These are phyloP conservation scores for Mycena rosella DNA, from an alignment of 768 basidiomycete genomes.

Conservation along the genomic window DNA sequence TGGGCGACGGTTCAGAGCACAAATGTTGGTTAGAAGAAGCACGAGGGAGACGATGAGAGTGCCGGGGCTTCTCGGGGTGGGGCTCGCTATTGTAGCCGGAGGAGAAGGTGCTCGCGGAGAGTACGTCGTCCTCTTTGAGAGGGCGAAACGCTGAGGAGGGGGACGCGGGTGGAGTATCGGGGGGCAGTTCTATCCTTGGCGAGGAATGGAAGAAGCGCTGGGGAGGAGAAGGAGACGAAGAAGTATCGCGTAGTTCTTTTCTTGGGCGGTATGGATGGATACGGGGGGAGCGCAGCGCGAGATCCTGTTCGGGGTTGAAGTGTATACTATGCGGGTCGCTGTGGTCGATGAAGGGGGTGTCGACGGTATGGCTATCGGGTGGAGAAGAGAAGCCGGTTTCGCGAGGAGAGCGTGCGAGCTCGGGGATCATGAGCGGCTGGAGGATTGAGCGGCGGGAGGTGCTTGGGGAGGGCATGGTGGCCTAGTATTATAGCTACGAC, in stretches of 20 bases:
- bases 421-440: slow-evolving; percentile 42
- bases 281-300: slow-evolving; percentile 29
- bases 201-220: slow-evolving; percentile 19
- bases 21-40: slow-evolving; percentile 26
- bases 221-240: slow-evolving; percentile 27
- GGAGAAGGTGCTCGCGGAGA: slow-evolving; percentile 24
- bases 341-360: slow-evolving; percentile 54
- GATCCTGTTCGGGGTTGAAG: slow-evolving; percentile 29
- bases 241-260: slow-evolving; percentile 27
- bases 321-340: slow-evolving; percentile 44
- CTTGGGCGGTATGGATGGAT: slow-evolving; percentile 14
- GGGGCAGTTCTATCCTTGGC: slow-evolving; percentile 26
- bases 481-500: slow-evolving; percentile 20
- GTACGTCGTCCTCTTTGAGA: slow-evolving; percentile 20
- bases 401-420: slow-evolving; percentile 45
- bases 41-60: slow-evolving; percentile 6
- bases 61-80: slow-evolving; percentile 13
- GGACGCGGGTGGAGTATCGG: slow-evolving; percentile 29
- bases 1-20: not conserved
- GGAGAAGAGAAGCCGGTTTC: slow-evolving; percentile 52
- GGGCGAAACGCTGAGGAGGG: slow-evolving; percentile 26
- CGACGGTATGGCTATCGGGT: slow-evolving; percentile 56
- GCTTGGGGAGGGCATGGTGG: slow-evolving; percentile 38
- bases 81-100: slow-evolving; percentile 33
- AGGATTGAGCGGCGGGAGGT: slow-evolving; percentile 37